These are phyloP conservation scores for Ilyonectria mors-panacis DNA, from an alignment of 2,329 filamentous ascomycete genomes.

Conservation along the genomic window DNA sequence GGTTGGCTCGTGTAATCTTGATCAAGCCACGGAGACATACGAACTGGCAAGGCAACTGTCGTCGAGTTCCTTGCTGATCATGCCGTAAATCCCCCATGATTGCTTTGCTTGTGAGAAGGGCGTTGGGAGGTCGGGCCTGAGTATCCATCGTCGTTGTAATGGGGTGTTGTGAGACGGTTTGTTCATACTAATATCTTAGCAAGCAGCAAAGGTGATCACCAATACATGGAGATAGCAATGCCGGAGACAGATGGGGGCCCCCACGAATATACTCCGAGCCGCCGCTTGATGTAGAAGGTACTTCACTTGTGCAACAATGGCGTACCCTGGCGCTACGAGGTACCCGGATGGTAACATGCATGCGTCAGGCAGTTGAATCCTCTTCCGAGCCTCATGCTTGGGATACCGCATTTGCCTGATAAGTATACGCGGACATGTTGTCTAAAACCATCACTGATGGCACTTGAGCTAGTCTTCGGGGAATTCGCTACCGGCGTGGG, in stretches of 20 bases:
- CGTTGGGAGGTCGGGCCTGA: conserved; percentile 11
- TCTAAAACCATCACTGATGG: background rate
- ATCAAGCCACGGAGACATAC: conserved; percentile 31
- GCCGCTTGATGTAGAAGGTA: conserved; percentile 23
- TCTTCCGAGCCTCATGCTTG: conserved; percentile 25
- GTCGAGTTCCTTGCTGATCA: conserved; percentile 10
- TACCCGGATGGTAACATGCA: conserved; percentile 18
- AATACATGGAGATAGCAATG: conserved; percentile 8
- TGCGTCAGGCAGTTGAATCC: background rate
- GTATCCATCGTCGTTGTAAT: background rate
- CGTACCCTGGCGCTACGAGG: conserved; percentile 25
- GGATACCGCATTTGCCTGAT: conserved; percentile 19
- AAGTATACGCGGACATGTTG: conserved; percentile 14
- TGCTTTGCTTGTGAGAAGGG: conserved; percentile 15
- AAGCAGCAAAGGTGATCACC: conserved; percentile 3
- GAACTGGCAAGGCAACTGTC: conserved; percentile 26
- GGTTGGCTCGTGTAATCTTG: conserved; percentile 28
- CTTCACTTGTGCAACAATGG: conserved; percentile 15
- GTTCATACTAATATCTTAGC: conserved; percentile 1
- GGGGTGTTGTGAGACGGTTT: conserved; percentile 3
- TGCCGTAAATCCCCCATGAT: conserved; percentile 1
- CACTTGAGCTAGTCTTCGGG: conserved; percentile 35
- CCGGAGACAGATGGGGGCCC: conserved; percentile 33
- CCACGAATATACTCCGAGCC: conserved; percentile 41
- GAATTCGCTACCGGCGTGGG: conserved; percentile 38